Conservation (phyloP, 1,139 yeast species). For the Magnusiomyces sp. region DNA sequence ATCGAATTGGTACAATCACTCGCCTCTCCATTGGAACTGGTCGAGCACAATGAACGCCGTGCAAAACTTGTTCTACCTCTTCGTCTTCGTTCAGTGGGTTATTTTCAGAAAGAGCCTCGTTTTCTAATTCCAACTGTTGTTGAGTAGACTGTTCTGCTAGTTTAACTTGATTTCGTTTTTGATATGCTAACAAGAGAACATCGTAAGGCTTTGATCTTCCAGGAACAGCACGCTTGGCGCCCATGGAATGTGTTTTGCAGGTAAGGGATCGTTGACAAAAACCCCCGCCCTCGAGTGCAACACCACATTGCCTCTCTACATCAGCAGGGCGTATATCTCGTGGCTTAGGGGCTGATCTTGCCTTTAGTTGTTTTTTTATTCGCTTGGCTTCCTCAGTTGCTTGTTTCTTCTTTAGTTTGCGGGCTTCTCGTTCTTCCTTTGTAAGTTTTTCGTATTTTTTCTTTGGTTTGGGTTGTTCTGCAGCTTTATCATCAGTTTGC, state of each 20-base stretch:
- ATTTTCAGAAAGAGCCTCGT: constrained; percentile 21
- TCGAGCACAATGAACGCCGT: constrained; percentile 70
- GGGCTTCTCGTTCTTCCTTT: constrained; percentile 10
- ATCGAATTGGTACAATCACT: constrained; percentile 59
- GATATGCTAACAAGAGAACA: constrained; percentile 78
- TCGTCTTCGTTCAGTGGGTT: constrained; percentile 58
- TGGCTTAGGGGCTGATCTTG: constrained; percentile 15
- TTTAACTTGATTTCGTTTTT: constrained; percentile 84
- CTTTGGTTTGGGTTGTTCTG: constrained; percentile 7
- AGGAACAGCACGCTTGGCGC: constrained; percentile 87
- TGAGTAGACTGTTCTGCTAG: constrained; percentile 33
- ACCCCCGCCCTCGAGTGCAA: constrained; percentile 84
- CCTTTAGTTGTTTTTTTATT: constrained; percentile 37
- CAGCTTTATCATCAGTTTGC: constrained; percentile 1
- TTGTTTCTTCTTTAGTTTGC: constrained; percentile 11
- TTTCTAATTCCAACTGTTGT: constrained; percentile 31
- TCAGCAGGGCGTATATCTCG: constrained; percentile 89
- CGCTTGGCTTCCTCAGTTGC: constrained; percentile 85
- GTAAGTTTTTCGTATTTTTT: constrained; percentile 13
- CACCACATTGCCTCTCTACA: constrained; percentile 96
- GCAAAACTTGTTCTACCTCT: constrained; percentile 86
- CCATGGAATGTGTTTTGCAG: constrained; percentile 97
- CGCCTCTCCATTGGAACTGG: constrained; percentile 79
- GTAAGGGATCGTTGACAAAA: constrained; percentile 91
- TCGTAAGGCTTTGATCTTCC: constrained; percentile 93